Conservation (phyloP, 2,329 filamentous ascomycete species). For the Cordyceps cicadae region DNA sequence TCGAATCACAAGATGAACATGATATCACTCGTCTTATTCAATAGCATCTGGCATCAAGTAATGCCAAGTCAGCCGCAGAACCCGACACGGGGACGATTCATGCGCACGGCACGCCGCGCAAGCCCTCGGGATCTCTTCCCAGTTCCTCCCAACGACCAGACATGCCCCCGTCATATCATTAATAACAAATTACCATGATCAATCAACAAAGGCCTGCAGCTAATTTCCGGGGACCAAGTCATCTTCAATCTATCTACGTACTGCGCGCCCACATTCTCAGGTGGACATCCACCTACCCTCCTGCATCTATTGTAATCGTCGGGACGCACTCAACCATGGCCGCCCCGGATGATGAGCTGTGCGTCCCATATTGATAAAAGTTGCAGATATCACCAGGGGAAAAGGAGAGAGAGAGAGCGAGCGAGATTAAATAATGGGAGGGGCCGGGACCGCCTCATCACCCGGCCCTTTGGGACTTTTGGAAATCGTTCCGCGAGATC, state of each 20-base stretch:
- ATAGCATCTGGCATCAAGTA: too few species aligned
- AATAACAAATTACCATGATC: background rate
- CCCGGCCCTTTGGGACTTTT: background rate
- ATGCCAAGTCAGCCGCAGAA: background rate
- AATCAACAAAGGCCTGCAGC: background rate
- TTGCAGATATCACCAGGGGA: background rate
- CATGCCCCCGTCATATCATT: background rate
- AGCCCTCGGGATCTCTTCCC: background rate
- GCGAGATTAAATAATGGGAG: background rate
- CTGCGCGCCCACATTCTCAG: background rate
- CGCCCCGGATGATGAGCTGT: slow-evolving; percentile 1
- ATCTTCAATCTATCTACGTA: slow-evolving; percentile 5
- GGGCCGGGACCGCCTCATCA: background rate
- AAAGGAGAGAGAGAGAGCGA: background rate
- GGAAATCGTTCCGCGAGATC: background rate
- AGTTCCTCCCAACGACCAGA: background rate
- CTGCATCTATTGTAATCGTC: background rate
- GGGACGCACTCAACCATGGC: background rate
- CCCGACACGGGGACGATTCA: background rate
- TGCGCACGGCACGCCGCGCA: background rate
- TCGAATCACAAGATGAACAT: background rate
- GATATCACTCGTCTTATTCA: background rate
- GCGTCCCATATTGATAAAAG: background rate
- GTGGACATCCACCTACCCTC: slow-evolving; percentile 1
- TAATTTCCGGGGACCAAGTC: background rate